phyloP scores from a whole-genome alignment of 192 early-diverging fungal species.

The Rhizoclosmatium sp. region DNA sequence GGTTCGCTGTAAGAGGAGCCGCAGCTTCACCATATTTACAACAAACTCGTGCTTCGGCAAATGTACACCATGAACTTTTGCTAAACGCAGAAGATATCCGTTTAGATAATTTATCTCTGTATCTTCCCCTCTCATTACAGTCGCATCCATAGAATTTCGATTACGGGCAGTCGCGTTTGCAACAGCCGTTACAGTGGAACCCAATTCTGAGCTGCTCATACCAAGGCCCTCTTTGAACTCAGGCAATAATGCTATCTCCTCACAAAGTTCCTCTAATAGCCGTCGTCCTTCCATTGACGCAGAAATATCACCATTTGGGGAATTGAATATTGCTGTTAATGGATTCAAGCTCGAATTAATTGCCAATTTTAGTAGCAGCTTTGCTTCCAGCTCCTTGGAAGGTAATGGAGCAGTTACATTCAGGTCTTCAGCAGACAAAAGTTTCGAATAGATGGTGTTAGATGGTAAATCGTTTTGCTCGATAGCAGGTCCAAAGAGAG shows the following conservation, averaged over 20 bases:
- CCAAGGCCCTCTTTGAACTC: background rate
- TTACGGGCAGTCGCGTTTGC: constrained; percentile 31
- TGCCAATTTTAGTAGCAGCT: constrained; percentile 33
- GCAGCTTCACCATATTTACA: background rate
- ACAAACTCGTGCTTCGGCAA: constrained; percentile 14
- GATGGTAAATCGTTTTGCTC: background rate
- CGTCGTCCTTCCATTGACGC: constrained; percentile 1
- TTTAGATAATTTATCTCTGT: constrained; percentile 38
- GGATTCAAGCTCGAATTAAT: constrained; percentile 37
- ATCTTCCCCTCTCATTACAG: constrained; percentile 10
- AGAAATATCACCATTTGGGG: constrained; percentile 17
- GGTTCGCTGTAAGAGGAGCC: background rate
- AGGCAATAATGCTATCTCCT: constrained; percentile 12
- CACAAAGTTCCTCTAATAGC: background rate
- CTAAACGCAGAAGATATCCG: constrained; percentile 35
- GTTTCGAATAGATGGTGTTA: background rate
- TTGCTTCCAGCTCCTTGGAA: background rate
- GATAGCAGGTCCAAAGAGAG: constrained; percentile 28
- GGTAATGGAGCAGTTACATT: background rate
- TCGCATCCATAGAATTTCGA: constrained; percentile 42
- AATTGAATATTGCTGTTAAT: constrained; percentile 26
- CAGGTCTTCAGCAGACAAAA: background rate
- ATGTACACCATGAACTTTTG: background rate
- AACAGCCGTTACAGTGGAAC: constrained; percentile 9
- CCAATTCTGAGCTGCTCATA: background rate